Evolutionary conservation across 768 basidiomycete genomes (phyloP).

Genomic region (Trametes punicea): DNA sequence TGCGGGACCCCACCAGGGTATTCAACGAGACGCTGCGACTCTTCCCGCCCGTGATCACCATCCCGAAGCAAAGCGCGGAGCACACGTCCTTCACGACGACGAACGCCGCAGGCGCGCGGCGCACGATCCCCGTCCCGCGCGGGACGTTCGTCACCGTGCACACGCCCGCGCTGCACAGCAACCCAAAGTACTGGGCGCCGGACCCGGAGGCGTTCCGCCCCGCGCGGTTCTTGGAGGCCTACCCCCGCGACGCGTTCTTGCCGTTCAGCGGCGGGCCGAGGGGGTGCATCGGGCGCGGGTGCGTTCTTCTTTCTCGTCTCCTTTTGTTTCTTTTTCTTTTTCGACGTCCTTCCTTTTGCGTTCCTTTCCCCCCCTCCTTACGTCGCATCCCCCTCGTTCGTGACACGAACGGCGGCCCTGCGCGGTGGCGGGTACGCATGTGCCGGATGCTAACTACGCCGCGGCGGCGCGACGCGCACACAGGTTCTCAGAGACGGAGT

Average conservation of each 20-base stretch:
- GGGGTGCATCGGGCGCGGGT: conserved; percentile 45
- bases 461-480: conserved; percentile 42
- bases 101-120: conserved; percentile 27
- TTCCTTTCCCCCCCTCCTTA: too few species aligned
- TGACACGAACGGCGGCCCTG: too few species aligned
- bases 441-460: not conserved
- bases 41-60: conserved; percentile 29
- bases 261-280: conserved; percentile 50
- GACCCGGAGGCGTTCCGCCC: conserved; percentile 37
- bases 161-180: conserved; percentile 33
- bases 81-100: conserved; percentile 28
- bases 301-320: not conserved
- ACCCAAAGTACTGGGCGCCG: conserved; percentile 38
- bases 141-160: conserved; percentile 28
- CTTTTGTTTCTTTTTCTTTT: too few species aligned
- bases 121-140: conserved; percentile 26
- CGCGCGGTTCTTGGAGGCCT: conserved; percentile 49
- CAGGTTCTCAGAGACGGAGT: conserved; percentile 42
- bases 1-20: conserved; percentile 19
- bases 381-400: too few species aligned
- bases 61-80: conserved; percentile 29
- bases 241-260: conserved; percentile 52
- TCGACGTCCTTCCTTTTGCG: too few species aligned
- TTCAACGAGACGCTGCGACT: conserved; percentile 35
- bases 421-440: conserved; percentile 26